A percentile compares a stretch with the other conserved stretches of the same genome.
These are phyloP conservation scores for Diaporthe aspalathi DNA, from an alignment of 2,329 filamentous ascomycete species.

Conservation along the genomic window DNA sequence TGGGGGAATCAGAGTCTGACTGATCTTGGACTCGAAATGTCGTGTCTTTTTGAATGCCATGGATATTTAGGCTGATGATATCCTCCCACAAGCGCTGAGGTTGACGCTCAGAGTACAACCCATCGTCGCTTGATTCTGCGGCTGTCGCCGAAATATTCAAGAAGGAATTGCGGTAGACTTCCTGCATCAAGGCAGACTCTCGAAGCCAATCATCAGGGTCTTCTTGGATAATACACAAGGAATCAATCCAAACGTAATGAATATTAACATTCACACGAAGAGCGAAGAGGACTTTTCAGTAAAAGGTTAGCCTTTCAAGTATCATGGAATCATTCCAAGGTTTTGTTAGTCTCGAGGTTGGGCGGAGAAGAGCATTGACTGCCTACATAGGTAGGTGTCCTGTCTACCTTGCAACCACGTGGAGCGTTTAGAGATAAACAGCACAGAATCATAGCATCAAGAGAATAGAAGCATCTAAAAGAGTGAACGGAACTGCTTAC, in stretches of 20 bases:
- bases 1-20: neutral
- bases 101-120: constrained; percentile 22
- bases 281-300: neutral
- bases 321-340: neutral
- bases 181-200: constrained; percentile 40
- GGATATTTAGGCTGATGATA: neutral
- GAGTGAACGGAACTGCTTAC: neutral
- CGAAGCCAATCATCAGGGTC: constrained; percentile 40
- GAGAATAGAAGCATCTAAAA: neutral
- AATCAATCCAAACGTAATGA: constrained; percentile 38
- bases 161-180: constrained; percentile 40
- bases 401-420: neutral
- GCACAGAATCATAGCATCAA: neutral
- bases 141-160: constrained; percentile 41
- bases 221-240: constrained; percentile 34
- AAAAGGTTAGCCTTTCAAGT: neutral
- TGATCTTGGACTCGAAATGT: neutral
- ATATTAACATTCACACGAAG: neutral
- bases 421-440: neutral
- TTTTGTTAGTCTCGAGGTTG: too few species aligned
- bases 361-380: neutral
- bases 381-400: too few species aligned
- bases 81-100: constrained; percentile 31
- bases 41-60: neutral
- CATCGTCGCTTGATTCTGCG: constrained; percentile 34